phyloP scores from a whole-genome alignment of 257 asterid species.

The Solanum neorickii region DNA sequence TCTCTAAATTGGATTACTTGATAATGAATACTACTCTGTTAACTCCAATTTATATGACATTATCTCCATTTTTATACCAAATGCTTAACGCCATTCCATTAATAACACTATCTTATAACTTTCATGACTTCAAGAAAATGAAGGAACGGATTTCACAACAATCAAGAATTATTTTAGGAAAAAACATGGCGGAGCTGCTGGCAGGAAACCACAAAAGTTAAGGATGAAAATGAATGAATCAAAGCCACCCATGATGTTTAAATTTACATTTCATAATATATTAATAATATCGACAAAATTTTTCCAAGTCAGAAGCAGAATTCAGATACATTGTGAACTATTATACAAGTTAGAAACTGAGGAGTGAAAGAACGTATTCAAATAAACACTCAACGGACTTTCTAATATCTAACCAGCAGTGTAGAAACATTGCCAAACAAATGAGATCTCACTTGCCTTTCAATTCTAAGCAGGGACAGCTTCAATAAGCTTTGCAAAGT shows the following conservation, averaged over 20 bases:
- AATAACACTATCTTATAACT: neutral
- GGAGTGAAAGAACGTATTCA: neutral
- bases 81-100: neutral
- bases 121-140: neutral
- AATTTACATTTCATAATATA: neutral
- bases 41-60: neutral
- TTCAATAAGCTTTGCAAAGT: constrained; percentile 76
- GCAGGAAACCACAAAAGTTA: neutral
- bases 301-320: neutral
- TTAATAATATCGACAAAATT: neutral
- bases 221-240: neutral
- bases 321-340: neutral
- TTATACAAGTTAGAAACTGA: constrained; percentile 1
- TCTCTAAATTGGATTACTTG: neutral
- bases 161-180: neutral
- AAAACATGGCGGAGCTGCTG: neutral
- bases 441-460: constrained; percentile 31
- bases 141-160: neutral
- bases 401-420: neutral
- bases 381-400: neutral
- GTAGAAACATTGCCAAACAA: constrained; percentile 4
- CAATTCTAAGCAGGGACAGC: constrained; percentile 60
- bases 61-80: neutral
- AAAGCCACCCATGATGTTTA: neutral
- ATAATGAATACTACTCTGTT: neutral